Conservation (phyloP, 179 eudicot species). For the Drosera spatulata region DNA sequence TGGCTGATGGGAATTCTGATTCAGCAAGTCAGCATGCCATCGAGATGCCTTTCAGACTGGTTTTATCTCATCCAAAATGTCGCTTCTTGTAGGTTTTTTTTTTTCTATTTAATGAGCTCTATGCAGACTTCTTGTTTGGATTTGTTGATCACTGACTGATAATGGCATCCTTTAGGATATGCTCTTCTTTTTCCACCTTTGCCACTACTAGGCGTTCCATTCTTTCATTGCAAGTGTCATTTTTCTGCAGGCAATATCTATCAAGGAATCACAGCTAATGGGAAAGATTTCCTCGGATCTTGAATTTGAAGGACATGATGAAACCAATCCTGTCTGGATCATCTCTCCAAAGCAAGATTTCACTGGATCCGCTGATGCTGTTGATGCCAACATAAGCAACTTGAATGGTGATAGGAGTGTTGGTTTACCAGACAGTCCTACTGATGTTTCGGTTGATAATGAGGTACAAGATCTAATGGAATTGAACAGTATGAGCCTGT, state of each 20-base stretch:
- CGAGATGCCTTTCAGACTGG: no score
- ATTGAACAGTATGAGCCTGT: constrained; percentile 8
- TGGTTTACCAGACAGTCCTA: constrained; percentile 12
- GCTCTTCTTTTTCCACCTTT: background rate
- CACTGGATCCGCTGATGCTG: constrained; percentile 7
- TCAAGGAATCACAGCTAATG: constrained; percentile 65
- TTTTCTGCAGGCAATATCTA: constrained; percentile 59
- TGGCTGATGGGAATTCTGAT: background rate
- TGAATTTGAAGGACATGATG: constrained; percentile 27
- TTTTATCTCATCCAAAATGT: no score
- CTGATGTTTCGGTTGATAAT: constrained; percentile 1
- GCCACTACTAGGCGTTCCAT: background rate
- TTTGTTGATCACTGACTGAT: no score
- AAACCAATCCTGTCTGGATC: constrained; percentile 35
- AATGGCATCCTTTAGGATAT: no score
- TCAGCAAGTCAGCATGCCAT: background rate
- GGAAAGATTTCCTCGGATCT: constrained; percentile 42
- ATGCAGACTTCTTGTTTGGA: no score
- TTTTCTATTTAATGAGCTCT: no score
- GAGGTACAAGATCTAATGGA: constrained; percentile 4
- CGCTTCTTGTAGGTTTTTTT: no score
- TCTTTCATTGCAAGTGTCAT: constrained; percentile 7
- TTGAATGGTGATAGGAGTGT: constrained; percentile 8
- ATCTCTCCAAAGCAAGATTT: constrained; percentile 48
- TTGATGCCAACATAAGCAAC: constrained; percentile 8